Evolutionary conservation across 176 grass and related monocot species (phyloP), one percentile per base, ranked within the genome.

Genomic region (Raddia distichophylla): DNA sequence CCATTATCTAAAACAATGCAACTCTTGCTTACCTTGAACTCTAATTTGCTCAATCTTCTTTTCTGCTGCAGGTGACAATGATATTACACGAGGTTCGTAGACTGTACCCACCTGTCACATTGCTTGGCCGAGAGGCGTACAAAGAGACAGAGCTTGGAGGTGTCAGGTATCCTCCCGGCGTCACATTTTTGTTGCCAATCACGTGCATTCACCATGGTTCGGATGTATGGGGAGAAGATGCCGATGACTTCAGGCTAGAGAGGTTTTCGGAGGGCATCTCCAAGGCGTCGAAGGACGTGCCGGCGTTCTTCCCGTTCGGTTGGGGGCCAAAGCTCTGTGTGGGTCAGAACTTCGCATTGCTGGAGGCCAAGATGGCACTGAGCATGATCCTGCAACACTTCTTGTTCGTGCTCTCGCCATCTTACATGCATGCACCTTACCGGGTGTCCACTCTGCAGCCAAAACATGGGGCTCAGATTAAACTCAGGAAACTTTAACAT

Each of bases 21-120:
- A 27, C 27, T 27, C 6, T 51, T 6, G 5, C 67, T 14, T 33
- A 45, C 10, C 50, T 61, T 7, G 65, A 14, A 5, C 0, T 59
- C 42, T 67, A 15, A 4, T 32, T 60, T 17, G 4, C 15, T 44
- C 5, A 14, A 8, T 5, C 14, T 62, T 12, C 42, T 77, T 0
- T 76, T n/a, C 45, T 37, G 33, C 49, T 57, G 49, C 58, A 96
- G 90, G 90, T 96, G 44, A 93, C 93, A 8, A 93, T 96, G 88
- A 84, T 93, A 78, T 17, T 96, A 34, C 64, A 93, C 18, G 93
- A 96, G 83, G 93, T 93, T 55, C 87, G 93, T 8, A 67, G 93
- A 15, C 44, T 96, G 6, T 93, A 92, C 82, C 90, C 93, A 13
- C 87, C 93, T 7, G 51, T 59, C 20, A 15, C 78, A 5, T 10